A percentile compares a stretch with the other conserved stretches of the same genome.
phyloP scores from a whole-genome alignment of 129 eudicot genomes.

The Tagetes patula region DNA sequence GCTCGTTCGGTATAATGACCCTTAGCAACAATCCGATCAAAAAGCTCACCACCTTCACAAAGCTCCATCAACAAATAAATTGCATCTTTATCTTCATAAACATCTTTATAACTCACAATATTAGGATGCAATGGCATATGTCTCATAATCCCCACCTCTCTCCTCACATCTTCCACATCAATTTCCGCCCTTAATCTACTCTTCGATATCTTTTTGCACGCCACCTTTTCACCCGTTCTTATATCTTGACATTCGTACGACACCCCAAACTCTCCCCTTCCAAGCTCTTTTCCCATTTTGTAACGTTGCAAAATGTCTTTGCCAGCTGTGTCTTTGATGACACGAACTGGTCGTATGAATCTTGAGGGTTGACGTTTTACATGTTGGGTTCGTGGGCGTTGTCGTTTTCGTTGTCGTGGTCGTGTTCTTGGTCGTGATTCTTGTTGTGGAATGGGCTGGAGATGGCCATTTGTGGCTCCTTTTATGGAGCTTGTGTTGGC shows the following conservation, averaged over 20 bases:
- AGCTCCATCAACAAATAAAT: conserved; percentile 90
- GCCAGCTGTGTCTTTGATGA: conserved; percentile 47
- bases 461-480: conserved; percentile 26
- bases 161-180: conserved; percentile 84
- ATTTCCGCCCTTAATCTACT: conserved; percentile 60
- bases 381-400: neutral
- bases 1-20: conserved; percentile 92
- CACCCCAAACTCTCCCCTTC: conserved; percentile 84
- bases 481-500: conserved; percentile 33
- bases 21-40: conserved; percentile 76
- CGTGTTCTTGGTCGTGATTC: neutral
- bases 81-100: conserved; percentile 78
- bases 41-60: conserved; percentile 90
- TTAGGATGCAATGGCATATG: conserved; percentile 76
- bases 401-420: too few species aligned
- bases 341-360: conserved; percentile 33
- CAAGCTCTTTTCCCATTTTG: conserved; percentile 67
- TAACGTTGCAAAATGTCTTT: conserved; percentile 46
- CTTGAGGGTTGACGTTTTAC: conserved; percentile 9
- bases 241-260: conserved; percentile 59
- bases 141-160: conserved; percentile 90
- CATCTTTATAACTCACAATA: conserved; percentile 76
- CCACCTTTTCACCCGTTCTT: conserved; percentile 50
- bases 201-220: conserved; percentile 83
- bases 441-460: conserved; percentile 14